Evolutionary conservation across 768 basidiomycete genomes (phyloP), one percentile per base, ranked within the genome.

Genomic region (Podaxis mareebaensis): DNA sequence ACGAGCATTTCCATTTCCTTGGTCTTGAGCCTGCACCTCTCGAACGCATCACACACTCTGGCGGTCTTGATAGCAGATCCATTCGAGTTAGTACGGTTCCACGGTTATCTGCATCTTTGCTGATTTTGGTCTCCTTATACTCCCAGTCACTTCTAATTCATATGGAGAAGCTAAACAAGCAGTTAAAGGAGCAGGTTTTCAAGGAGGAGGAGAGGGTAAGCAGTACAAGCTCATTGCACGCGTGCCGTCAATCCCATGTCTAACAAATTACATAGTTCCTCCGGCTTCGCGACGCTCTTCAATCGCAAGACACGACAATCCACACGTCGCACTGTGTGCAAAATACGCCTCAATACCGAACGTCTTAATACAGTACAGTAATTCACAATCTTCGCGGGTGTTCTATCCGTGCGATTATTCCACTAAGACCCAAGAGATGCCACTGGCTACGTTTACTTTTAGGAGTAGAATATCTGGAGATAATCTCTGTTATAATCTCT

Each of bases 111-210:
- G 26, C 13, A 49, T 63, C 22, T 59, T 55, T 8, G 11, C 10
- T 33, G 52, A 54, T 53, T 59, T 57, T 38, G 39, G 36, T 22
- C n/a, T 15, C 52, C 48, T 40, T 13, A 11, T 44, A 24, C 17
- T 20, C n/a, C 22, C 66, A 89, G 87, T 90, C 88, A 0, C 77
- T 91, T 56, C 79, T 91, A 7, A 86, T 90, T 1, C 87, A 91
- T 68, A 88, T 89, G 84, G 83, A 90, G 65, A 81, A 83, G 48
- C 79, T 76, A 2, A 81, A 82, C 53, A 77, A 79, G 61, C 77
- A 81, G 15, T 75, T 87, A 38, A 83, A 88, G 69, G 68, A 76
- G 20, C 77, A 79, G 64, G 86, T 81, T 1, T 68, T 81, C 3
- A 74, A 72, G 11, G 87, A 88, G 68, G 89, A 91, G 67, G 78